Base-by-base conservation (phyloP, 2,329 filamentous ascomycete genomes). In the Aspergillus pseudoglaucus region DNA sequence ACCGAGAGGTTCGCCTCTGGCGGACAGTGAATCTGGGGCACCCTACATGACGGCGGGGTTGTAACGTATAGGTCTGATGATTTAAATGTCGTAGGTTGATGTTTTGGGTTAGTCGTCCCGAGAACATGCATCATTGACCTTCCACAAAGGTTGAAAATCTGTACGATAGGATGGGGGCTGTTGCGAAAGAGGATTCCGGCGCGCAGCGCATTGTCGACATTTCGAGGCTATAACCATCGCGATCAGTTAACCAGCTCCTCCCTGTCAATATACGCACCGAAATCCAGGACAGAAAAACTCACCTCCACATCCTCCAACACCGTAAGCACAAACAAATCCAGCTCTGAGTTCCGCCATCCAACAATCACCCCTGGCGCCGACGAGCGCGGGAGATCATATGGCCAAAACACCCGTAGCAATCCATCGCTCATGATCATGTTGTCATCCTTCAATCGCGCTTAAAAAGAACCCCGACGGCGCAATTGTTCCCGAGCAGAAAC, bases 321-420 rank as follows among this genome's bases (percentile, higher is more conserved):
- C 22, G 89, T 85, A 44, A 97, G 83, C 33, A 97, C 90, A 61
- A 97, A 87, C 42, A 97, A 76, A 69, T 98, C 93, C 45, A 90
- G 75, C 42, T 85, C 84, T 33, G 91, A 96, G 69, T 98, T 98
- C 61, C 87, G 83, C 89, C 91, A 98, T 62, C 93, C 93, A 42
- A 98, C 87, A 55, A 98, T 83, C 51, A 96, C 87, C 40, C 91
- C 93, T 38, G 88, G 82, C 48, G 81, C 77, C 57, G 82, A 80
- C 47, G 84, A 87, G 68, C 77, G 79, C 47, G 81, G 78, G 62
- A 88, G 83, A 72, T 95, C 90, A 63, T 87, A 87, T 62, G 93
- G 94, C 93, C 93, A 98, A 75, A 98, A 97, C 75, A 98, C 84
- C 76, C 93, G 89, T 84, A 97, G 89, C 76, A 97, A 78, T 64